These are phyloP conservation scores for Murraya koenigii DNA, from an alignment of 345 rosid genomes.

Conservation along the genomic window DNA sequence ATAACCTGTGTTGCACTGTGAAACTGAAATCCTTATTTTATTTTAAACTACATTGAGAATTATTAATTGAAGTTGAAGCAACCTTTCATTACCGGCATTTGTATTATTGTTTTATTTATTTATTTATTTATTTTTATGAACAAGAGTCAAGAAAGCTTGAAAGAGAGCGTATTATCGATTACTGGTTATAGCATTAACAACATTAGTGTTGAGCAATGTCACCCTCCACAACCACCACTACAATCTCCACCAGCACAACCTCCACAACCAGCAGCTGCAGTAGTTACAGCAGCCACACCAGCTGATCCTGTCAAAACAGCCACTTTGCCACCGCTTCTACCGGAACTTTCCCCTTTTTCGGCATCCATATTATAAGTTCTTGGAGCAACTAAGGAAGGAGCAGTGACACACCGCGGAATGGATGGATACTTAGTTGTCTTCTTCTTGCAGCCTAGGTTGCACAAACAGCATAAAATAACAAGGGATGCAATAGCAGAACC, in stretches of 20 bases:
- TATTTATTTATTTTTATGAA: not conserved
- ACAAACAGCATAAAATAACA: not conserved
- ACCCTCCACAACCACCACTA: not conserved
- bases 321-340: not conserved
- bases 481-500: not conserved
- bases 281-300: not conserved
- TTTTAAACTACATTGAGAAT: not conserved
- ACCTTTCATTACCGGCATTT: not conserved
- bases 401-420: not conserved
- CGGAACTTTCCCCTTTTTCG: not conserved
- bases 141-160: not conserved
- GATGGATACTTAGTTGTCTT: not conserved
- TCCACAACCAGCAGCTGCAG: not conserved
- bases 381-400: not conserved
- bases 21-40: too few relatives aligned
- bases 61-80: not conserved
- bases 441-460: not conserved
- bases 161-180: too few relatives aligned
- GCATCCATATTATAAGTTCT: not conserved
- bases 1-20: not conserved
- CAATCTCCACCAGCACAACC: not conserved
- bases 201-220: not conserved
- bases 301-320: not conserved
- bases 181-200: too few relatives aligned
- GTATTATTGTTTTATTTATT: too few relatives aligned